Evolutionary conservation across 1,284 basidiomycete species (phyloP).

Genomic region (Cutaneotrichosporon dermatis): DNA sequence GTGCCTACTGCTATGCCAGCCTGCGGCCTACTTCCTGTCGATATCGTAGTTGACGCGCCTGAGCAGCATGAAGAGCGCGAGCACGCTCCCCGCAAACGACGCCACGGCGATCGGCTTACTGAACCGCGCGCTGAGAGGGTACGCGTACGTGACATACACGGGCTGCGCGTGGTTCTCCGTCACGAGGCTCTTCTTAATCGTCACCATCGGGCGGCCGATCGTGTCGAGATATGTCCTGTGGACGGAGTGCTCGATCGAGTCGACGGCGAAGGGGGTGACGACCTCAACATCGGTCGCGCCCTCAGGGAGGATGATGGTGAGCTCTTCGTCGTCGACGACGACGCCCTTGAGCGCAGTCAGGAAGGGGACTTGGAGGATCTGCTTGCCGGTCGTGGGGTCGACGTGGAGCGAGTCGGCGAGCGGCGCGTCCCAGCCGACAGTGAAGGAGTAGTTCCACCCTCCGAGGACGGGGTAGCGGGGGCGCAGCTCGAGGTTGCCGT

Average conservation of each 20-base stretch:
- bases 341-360: conserved; percentile 75
- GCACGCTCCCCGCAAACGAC: conserved; percentile 35
- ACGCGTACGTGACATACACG: conserved; percentile 65
- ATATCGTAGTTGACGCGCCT: conserved; percentile 44
- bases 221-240: conserved; percentile 91
- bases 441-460: conserved; percentile 97
- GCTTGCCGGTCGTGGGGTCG: conserved; percentile 48
- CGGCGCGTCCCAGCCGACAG: conserved; percentile 85
- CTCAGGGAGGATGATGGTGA: conserved; percentile 84
- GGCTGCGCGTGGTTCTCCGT: conserved; percentile 67
- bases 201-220: conserved; percentile 75
- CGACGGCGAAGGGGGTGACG: conserved; percentile 69
- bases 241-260: conserved; percentile 58
- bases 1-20: neutral
- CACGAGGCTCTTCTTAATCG: conserved; percentile 66
- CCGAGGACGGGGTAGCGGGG: conserved; percentile 92
- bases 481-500: conserved; percentile 65
- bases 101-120: conserved; percentile 68
- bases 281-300: conserved; percentile 82
- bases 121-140: conserved; percentile 67
- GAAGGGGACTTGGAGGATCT: conserved; percentile 74
- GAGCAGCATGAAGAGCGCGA: conserved; percentile 41
- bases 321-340: conserved; percentile 72
- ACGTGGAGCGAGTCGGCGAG: conserved; percentile 57
- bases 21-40: conserved; percentile 17